Conservation (phyloP, 2,329 filamentous ascomycete species). For the Sclerotinia nivalis region DNA sequence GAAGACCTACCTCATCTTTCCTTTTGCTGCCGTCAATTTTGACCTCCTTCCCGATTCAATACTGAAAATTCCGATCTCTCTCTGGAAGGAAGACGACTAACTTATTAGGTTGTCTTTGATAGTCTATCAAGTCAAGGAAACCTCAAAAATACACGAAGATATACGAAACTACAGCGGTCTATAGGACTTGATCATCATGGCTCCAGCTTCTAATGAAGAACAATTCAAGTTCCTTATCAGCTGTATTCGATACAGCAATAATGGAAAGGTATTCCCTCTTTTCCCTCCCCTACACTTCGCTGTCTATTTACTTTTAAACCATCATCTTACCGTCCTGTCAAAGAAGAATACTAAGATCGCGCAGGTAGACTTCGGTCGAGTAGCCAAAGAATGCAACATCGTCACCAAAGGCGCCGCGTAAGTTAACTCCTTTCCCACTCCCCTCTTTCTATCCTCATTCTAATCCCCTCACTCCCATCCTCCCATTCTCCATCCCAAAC, state of each 20-base stretch:
- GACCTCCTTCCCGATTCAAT: neutral
- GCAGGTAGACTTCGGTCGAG: conserved; percentile 64
- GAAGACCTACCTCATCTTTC: conserved; percentile 15
- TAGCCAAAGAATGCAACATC: conserved; percentile 64
- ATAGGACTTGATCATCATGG: conserved; percentile 46
- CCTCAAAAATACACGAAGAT: neutral
- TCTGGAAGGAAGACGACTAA: neutral
- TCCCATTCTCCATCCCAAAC: neutral
- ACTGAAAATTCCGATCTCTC: neutral
- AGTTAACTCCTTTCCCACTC: conserved; percentile 42
- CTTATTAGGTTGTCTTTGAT: neutral
- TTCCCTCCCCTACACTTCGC: too few species aligned
- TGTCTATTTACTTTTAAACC: neutral
- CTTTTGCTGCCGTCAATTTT: neutral
- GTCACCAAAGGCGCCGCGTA: conserved; percentile 69
- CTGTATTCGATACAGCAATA: conserved; percentile 62
- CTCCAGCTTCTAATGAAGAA: conserved; percentile 51
- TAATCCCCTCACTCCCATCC: too few species aligned
- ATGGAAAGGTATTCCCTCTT: conserved; percentile 55
- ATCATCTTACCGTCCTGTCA: too few species aligned
- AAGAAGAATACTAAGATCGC: neutral
- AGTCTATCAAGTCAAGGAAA: neutral
- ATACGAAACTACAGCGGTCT: neutral
- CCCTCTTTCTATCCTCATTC: neutral
- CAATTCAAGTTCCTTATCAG: conserved; percentile 67